Evolutionary conservation across 228 moss, liverwort and hornwort genomes (phyloP).

Genomic region (Sphagnum fallax): DNA sequence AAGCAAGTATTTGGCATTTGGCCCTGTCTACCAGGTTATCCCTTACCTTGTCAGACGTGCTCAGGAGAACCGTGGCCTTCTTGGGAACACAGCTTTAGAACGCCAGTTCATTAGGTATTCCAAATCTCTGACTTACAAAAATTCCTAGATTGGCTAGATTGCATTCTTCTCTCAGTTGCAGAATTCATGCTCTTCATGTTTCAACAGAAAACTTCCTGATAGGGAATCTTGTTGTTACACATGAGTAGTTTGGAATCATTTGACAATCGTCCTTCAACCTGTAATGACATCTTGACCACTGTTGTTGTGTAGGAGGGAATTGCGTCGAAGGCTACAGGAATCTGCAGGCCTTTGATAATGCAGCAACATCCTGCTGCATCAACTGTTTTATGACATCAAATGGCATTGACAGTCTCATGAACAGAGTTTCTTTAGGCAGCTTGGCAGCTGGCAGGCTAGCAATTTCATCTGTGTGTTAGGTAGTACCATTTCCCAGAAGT

Average conservation of each 20-base stretch:
- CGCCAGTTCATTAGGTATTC: conserved; percentile 56
- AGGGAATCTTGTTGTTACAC: neutral
- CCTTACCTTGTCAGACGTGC: conserved; percentile 89
- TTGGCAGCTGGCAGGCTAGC: no score
- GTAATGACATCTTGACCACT: neutral
- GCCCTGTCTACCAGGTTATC: conserved; percentile 69
- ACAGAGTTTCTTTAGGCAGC: no score
- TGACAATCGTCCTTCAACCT: neutral
- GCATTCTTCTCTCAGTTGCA: conserved; percentile 10
- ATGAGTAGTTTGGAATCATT: neutral
- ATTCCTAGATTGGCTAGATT: neutral
- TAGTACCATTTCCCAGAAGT: no score
- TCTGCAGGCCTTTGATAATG: neutral
- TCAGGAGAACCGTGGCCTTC: conserved; percentile 83
- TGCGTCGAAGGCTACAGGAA: neutral
- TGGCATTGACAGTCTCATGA: no score
- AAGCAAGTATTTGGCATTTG: conserved; percentile 84
- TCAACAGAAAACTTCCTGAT: neutral
- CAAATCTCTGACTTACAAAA: neutral
- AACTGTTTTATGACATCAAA: no score
- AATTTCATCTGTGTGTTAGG: no score
- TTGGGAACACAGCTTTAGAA: conserved; percentile 55
- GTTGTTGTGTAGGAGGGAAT: neutral
- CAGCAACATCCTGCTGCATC: no score
- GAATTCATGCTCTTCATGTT: conserved; percentile 1